phyloP scores from a whole-genome alignment of 495 filamentous ascomycete species.

The Penicillium dipodomyicola region DNA sequence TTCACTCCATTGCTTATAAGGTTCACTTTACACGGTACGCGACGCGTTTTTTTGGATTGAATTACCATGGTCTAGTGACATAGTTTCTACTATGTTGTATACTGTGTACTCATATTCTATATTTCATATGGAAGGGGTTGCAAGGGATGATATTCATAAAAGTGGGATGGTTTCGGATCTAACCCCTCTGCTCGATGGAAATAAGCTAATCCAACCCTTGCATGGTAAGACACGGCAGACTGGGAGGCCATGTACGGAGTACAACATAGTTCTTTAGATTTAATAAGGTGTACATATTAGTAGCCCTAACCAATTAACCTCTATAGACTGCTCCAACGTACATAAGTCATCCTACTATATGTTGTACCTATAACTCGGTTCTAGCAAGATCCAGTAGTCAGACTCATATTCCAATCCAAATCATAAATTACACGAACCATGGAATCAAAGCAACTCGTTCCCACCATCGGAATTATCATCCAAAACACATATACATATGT shows the following conservation, averaged over 20 bases:
- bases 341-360: neutral
- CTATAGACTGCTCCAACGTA: neutral
- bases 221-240: conserved; percentile 4
- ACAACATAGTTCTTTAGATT: too few relatives aligned
- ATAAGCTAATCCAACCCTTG: conserved; percentile 14
- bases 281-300: too few relatives aligned
- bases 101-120: too few relatives aligned
- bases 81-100: too few relatives aligned
- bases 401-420: neutral
- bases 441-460: neutral
- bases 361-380: neutral
- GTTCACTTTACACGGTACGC: conserved; percentile 7
- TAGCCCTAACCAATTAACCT: neutral
- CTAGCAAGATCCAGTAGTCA: neutral
- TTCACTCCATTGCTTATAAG: neutral
- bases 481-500: neutral
- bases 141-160: conserved; percentile 5
- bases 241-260: neutral
- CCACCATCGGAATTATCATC: neutral
- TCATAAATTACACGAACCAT: neutral
- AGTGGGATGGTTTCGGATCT: conserved; percentile 4
- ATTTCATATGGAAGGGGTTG: neutral
- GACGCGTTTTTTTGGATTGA: conserved; percentile 8
- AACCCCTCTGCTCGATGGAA: neutral
- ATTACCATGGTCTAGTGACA: too few relatives aligned